phyloP scores from a whole-genome alignment of 768 basidiomycete species.

The Daedalea quercina region DNA sequence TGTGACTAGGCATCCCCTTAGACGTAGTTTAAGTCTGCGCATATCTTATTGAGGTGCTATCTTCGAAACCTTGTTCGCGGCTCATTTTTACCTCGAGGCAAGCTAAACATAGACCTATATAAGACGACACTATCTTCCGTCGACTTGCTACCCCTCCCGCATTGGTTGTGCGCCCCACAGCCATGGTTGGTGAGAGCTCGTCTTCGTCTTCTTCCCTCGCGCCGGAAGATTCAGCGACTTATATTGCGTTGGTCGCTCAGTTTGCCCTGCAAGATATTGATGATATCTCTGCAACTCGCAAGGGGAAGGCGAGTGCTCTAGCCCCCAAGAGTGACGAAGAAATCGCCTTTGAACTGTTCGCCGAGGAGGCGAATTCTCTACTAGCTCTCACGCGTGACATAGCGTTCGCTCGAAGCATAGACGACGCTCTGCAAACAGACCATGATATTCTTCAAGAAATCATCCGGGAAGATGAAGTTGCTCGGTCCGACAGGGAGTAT shows the following conservation, averaged over 20 bases:
- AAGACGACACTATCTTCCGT: background rate
- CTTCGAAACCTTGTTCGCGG: too few species aligned
- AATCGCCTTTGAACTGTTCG: slow-evolving; percentile 21
- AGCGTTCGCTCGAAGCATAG: slow-evolving; percentile 19
- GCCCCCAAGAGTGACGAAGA: slow-evolving; percentile 18
- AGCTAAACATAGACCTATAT: too few species aligned
- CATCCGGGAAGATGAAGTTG: slow-evolving; percentile 8
- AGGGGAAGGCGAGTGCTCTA: slow-evolving; percentile 12
- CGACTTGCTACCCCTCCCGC: too few species aligned
- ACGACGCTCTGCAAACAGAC: slow-evolving; percentile 16
- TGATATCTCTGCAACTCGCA: slow-evolving; percentile 2
- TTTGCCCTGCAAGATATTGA: slow-evolving; percentile 3
- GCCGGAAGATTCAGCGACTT: background rate
- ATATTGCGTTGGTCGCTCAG: background rate
- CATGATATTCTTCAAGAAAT: slow-evolving; percentile 12
- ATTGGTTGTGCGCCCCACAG: background rate
- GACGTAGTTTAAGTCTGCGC: too few species aligned
- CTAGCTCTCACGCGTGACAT: slow-evolving; percentile 12
- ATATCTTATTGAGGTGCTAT: too few species aligned
- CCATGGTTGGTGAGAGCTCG: background rate
- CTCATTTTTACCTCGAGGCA: too few species aligned
- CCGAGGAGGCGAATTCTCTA: slow-evolving; percentile 19
- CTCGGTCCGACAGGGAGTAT: slow-evolving; percentile 13
- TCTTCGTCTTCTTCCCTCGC: background rate
- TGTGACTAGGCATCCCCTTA: too few species aligned